These are phyloP conservation scores for Rhizopogon rudus DNA, from an alignment of 768 basidiomycete genomes.

Conservation along the genomic window DNA sequence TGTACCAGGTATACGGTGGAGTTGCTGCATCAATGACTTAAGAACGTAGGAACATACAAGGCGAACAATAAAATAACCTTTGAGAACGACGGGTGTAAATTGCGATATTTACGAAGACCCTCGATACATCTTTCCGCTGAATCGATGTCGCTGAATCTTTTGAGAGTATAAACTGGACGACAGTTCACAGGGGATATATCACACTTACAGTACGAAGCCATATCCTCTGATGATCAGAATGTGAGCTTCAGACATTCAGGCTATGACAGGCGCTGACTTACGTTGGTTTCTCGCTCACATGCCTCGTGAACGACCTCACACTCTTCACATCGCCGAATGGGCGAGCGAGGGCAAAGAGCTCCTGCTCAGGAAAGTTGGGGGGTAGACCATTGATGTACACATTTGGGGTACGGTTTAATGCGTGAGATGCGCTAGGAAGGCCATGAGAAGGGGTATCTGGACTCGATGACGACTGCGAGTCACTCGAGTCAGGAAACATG, in stretches of 20 bases:
- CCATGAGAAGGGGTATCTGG: conserved; percentile 12
- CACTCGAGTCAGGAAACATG: conserved; percentile 6
- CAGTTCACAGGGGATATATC: background rate
- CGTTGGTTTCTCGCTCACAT: conserved; percentile 67
- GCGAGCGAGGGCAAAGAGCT: conserved; percentile 63
- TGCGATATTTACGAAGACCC: conserved; percentile 62
- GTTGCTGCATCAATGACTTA: conserved; percentile 32
- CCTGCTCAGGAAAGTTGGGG: conserved; percentile 77
- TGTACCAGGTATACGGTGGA: conserved; percentile 84
- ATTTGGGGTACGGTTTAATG: conserved; percentile 51
- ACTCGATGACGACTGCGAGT: conserved; percentile 10
- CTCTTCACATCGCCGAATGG: conserved; percentile 75
- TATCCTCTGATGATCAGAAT: conserved; percentile 49
- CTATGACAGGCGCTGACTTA: conserved; percentile 24
- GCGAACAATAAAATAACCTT: conserved; percentile 43
- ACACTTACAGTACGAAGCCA: conserved; percentile 72
- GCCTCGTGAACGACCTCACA: conserved; percentile 79
- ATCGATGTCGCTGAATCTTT: conserved; percentile 62
- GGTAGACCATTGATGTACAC: conserved; percentile 88
- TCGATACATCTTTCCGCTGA: conserved; percentile 74
- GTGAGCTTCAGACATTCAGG: conserved; percentile 2
- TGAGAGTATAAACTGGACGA: background rate
- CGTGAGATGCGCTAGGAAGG: background rate
- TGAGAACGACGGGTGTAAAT: conserved; percentile 83
- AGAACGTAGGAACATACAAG: conserved; percentile 1